phyloP scores from a whole-genome alignment of 441 rosid species.

The Melastoma candidum region DNA sequence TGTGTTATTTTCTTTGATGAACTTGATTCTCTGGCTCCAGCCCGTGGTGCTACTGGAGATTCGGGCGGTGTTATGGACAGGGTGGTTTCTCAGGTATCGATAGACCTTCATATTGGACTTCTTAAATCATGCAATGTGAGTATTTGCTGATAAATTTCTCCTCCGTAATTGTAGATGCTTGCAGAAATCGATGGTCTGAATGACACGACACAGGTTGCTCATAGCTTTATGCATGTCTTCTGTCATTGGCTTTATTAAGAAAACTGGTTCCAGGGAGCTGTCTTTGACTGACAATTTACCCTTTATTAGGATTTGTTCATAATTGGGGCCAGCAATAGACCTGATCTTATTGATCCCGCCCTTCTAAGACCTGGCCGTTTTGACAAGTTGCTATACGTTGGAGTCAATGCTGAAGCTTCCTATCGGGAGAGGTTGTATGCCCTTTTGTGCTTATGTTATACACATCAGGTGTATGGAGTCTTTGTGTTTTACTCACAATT shows the following conservation, averaged over 20 bases:
- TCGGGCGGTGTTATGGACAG: constrained; percentile 98
- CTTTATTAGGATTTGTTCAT: constrained; percentile 64
- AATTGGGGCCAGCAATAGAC: constrained; percentile 97
- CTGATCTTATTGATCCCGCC: constrained; percentile 93
- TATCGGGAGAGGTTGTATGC: constrained; percentile 62
- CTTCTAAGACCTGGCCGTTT: constrained; percentile 95
- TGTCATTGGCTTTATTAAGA: neutral
- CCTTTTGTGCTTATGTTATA: neutral
- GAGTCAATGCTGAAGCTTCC: constrained; percentile 83
- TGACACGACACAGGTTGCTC: constrained; percentile 64
- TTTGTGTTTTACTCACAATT: constrained; percentile 9
- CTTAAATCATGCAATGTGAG: neutral
- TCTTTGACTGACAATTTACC: too few relatives aligned
- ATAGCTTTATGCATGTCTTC: neutral
- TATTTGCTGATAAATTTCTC: constrained; percentile 9
- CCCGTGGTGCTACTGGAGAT: constrained; percentile 96
- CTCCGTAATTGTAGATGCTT: constrained; percentile 50
- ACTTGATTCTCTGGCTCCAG: constrained; percentile 98
- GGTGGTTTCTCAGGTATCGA: constrained; percentile 88
- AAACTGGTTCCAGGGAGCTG: too few relatives aligned
- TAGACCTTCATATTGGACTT: constrained; percentile 9
- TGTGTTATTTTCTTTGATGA: constrained; percentile 98
- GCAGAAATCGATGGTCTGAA: constrained; percentile 96
- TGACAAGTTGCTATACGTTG: constrained; percentile 87
- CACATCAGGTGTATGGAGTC: constrained; percentile 6